These are phyloP conservation scores for Kurtzmaniella quercitrusa DNA, from an alignment of 1,139 yeast genomes.

Conservation along the genomic window DNA sequence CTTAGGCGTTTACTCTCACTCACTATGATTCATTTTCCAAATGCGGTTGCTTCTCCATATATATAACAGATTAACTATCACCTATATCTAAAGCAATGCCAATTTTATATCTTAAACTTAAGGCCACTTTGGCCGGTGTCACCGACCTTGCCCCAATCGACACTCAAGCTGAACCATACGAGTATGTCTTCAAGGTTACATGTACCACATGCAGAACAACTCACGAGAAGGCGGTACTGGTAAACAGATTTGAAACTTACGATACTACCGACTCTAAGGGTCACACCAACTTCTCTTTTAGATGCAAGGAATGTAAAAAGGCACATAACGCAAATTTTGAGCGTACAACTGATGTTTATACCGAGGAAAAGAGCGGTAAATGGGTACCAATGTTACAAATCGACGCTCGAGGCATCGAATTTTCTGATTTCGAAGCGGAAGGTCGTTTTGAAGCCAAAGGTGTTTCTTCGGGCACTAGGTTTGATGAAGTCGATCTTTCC, in stretches of 20 bases:
- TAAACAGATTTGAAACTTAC: slow-evolving; percentile 59
- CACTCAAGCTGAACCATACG: slow-evolving; percentile 57
- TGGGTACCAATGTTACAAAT: slow-evolving; percentile 55
- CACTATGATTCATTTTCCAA: neutral
- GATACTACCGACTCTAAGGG: slow-evolving; percentile 74
- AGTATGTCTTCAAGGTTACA: slow-evolving; percentile 66
- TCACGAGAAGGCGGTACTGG: slow-evolving; percentile 70
- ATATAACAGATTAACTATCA: no score
- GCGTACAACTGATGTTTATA: slow-evolving; percentile 28
- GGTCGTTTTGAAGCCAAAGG: slow-evolving; percentile 67
- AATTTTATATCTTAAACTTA: slow-evolving; percentile 43
- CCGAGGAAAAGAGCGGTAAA: slow-evolving; percentile 25
- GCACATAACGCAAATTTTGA: slow-evolving; percentile 37
- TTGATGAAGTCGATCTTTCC: slow-evolving; percentile 62
- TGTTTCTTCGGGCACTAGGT: slow-evolving; percentile 46
- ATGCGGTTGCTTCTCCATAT: neutral
- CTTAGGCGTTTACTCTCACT: neutral
- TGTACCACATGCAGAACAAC: slow-evolving; percentile 79
- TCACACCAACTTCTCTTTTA: slow-evolving; percentile 78
- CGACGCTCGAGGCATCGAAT: slow-evolving; percentile 83
- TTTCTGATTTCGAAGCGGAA: slow-evolving; percentile 63
- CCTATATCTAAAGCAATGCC: slow-evolving; percentile 27
- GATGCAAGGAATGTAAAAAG: slow-evolving; percentile 63
- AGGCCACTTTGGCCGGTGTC: slow-evolving; percentile 61
- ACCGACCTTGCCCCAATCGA: slow-evolving; percentile 66